These are phyloP conservation scores for Eragrostis nindensis DNA, from an alignment of 176 grass and related monocot genomes.

Conservation along the genomic window DNA sequence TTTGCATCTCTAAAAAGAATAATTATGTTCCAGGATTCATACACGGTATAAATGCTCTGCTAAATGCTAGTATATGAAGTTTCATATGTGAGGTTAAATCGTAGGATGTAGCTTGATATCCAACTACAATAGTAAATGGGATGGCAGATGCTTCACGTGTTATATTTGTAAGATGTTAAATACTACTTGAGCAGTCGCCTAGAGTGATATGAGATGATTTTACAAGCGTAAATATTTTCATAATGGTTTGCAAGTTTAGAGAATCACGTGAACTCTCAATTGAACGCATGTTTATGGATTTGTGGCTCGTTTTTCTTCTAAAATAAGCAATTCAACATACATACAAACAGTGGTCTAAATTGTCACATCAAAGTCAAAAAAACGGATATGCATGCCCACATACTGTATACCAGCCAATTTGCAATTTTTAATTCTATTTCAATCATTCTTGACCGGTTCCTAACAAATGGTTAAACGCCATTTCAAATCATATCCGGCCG, in stretches of 20 bases:
- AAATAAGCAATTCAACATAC: neutral
- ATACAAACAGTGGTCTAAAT: neutral
- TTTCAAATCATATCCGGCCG: slow-evolving; percentile 14
- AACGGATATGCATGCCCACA: neutral
- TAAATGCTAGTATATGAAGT: no score
- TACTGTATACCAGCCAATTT: neutral
- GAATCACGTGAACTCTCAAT: neutral
- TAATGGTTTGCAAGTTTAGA: neutral
- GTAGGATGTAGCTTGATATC: no score
- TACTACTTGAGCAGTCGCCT: no score
- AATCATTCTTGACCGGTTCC: neutral
- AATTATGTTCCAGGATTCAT: no score
- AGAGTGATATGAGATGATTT: neutral
- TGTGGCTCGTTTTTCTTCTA: neutral
- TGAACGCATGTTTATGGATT: neutral
- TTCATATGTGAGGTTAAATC: no score
- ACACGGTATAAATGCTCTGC: no score
- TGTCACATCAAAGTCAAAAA: neutral
- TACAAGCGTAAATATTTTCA: neutral
- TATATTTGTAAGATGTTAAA: no score
- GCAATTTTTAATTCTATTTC: neutral
- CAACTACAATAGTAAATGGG: no score
- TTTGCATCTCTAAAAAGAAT: no score
- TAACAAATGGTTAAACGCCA: slow-evolving; percentile 9
- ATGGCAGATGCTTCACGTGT: no score